phyloP scores from a whole-genome alignment of 202 grass and related monocot genomes.

The Eragrostis tef region DNA sequence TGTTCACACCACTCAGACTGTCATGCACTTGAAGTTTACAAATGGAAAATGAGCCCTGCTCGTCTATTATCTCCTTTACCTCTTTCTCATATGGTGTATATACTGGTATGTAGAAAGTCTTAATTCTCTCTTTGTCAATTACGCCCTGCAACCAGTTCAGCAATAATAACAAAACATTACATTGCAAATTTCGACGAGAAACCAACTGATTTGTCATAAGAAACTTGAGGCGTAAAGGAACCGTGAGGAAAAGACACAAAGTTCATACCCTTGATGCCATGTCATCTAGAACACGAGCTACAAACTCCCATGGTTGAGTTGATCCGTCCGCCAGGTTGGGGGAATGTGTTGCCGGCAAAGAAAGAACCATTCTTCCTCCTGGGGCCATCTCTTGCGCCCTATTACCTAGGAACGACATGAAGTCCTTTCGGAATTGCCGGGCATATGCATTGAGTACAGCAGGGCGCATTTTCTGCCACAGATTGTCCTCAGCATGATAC shows the following conservation, averaged over 20 bases:
- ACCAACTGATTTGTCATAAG: no score
- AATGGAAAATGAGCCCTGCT: not conserved
- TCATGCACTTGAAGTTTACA: not conserved
- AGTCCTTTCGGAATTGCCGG: slow-evolving; percentile 22
- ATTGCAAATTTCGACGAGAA: not conserved
- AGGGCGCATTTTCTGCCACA: not conserved
- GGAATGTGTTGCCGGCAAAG: not conserved
- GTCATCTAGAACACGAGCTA: not conserved
- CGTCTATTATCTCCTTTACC: slow-evolving; percentile 18
- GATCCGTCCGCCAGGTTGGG: not conserved
- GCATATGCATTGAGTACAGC: slow-evolving; percentile 11
- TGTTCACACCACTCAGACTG: not conserved
- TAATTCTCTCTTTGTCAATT: not conserved
- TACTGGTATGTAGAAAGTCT: slow-evolving; percentile 23
- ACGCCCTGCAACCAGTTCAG: no score
- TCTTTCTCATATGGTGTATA: not conserved
- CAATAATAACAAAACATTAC: not conserved
- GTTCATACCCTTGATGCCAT: slow-evolving; percentile 17
- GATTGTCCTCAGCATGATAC: not conserved
- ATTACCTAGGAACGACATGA: not conserved
- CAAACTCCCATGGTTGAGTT: not conserved
- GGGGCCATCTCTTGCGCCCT: not conserved
- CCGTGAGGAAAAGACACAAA: not conserved
- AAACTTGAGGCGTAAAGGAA: not conserved
- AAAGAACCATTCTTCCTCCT: slow-evolving; percentile 16